These are phyloP conservation scores for Kwoniella heveanensis DNA, from an alignment of 768 basidiomycete species.

Conservation along the genomic window DNA sequence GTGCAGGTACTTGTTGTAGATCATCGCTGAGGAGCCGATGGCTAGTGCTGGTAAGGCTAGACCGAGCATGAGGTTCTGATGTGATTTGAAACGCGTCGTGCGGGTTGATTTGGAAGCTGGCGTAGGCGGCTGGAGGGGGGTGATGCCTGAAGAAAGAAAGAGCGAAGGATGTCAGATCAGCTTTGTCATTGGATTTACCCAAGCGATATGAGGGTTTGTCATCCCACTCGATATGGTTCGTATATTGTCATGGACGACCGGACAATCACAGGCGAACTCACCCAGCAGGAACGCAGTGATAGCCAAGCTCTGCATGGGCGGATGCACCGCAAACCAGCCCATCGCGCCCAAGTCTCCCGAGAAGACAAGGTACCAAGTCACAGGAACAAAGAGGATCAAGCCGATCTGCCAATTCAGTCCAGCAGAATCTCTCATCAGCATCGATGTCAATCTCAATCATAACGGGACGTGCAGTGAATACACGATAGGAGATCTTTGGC, in stretches of 20 bases:
- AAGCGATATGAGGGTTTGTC: no score
- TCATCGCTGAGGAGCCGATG: slow-evolving; percentile 66
- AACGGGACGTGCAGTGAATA: no score
- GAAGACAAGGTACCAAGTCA: slow-evolving; percentile 46
- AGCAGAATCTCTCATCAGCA: no score
- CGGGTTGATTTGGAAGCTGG: slow-evolving; percentile 65
- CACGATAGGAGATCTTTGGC: no score
- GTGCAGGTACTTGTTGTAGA: slow-evolving; percentile 65
- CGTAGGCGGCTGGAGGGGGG: slow-evolving; percentile 64
- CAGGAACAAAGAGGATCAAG: slow-evolving; percentile 38
- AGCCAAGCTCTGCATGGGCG: slow-evolving; percentile 65
- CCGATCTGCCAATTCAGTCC: no score
- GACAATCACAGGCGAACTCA: no score
- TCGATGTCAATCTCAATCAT: no score
- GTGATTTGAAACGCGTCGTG: slow-evolving; percentile 67
- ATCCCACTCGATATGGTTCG: no score
- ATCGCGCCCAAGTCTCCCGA: slow-evolving; percentile 34
- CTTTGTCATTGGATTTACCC: not conserved
- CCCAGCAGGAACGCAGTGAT: slow-evolving; percentile 67
- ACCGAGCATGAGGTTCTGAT: slow-evolving; percentile 67
- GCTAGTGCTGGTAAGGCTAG: slow-evolving; percentile 65
- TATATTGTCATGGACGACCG: no score
- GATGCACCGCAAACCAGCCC: slow-evolving; percentile 72
- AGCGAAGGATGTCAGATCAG: not conserved
- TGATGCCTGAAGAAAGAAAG: slow-evolving; percentile 23